Evolutionary conservation across 805 yeast genomes (phyloP), one percentile per base, ranked within the genome.

Genomic region (Candida stauntonica): DNA sequence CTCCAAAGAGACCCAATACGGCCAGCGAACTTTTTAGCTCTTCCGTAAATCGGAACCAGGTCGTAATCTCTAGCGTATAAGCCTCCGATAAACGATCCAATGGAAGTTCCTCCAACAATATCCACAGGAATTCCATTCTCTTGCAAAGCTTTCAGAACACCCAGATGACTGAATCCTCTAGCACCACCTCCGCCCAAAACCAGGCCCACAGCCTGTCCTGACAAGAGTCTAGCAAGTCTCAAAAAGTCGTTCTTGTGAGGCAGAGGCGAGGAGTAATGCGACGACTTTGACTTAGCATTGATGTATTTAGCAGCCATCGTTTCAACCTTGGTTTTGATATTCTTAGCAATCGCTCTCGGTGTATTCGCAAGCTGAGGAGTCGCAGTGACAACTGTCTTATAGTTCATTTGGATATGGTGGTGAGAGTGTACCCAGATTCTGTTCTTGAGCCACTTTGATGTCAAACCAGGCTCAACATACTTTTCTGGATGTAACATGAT

Each of bases 161-260:
- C 99, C 29, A 91, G 70, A 58, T 91, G 99, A 12, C 96, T 76
- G 12, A 91, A 70, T 2, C 99, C 99, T 50, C 98, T 70, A 0
- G 98, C 96, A 30, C 99, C 99, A 29, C 99, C 99, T 12, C 99
- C 99, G 6, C 99, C 99, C 4, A 91, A 67, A 5, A 91, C 97
- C 15, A 93, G 66, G 0, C 98, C 99, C 29, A 93, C 85, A 0
- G 96, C 96, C 57, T 88, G 87, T 7, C 95, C 96, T 0, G 96
- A 85, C 13, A 91, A 63, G 7, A 93, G 74, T 52, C 99, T 72
- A 0, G 99, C 98, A 26, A 91, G 63, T 41, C 99, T 72, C 60
- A 86, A 68, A 58, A 93, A 93, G 58, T 91, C 99, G 57, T 81
- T 83, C 58, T 89, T 89, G 57, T 85, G 88, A 11, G 75, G 64